phyloP scores from a whole-genome alignment of 1,284 basidiomycete genomes.

The Ganoderma leucocontextum region DNA sequence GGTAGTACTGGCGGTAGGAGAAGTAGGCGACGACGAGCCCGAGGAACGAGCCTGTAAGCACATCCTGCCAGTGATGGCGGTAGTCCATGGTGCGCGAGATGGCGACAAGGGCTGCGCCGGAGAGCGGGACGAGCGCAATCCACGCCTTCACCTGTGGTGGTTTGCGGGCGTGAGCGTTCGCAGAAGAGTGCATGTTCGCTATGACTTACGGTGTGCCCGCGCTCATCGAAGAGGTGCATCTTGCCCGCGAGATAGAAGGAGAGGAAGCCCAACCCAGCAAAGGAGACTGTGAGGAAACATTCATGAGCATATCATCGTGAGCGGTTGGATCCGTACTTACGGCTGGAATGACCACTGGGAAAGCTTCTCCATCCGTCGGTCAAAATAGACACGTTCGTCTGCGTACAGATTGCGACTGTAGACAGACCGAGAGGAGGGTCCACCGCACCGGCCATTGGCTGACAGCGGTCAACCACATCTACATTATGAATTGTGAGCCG shows the following conservation, averaged over 20 bases:
- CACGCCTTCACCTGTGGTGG: constrained; percentile 78
- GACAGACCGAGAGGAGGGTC: constrained; percentile 83
- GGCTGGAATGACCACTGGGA: constrained; percentile 90
- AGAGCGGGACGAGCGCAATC: constrained; percentile 80
- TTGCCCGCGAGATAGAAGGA: constrained; percentile 92
- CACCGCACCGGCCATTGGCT: constrained; percentile 68
- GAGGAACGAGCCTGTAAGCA: constrained; percentile 81
- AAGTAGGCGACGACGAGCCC: constrained; percentile 82
- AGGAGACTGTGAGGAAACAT: constrained; percentile 68
- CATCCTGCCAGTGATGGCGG: constrained; percentile 89
- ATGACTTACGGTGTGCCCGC: constrained; percentile 76
- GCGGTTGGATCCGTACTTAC: constrained; percentile 49
- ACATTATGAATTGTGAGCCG: constrained; percentile 11
- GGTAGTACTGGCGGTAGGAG: constrained; percentile 85
- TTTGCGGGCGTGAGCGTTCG: constrained; percentile 6
- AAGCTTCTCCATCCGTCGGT: constrained; percentile 94
- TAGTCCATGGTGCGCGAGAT: constrained; percentile 93
- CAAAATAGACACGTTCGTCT: constrained; percentile 63
- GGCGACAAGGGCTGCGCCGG: constrained; percentile 86
- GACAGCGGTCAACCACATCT: constrained; percentile 88
- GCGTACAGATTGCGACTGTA: constrained; percentile 82
- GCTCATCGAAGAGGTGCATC: constrained; percentile 87
- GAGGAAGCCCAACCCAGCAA: constrained; percentile 92
- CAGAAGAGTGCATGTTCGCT: neutral
- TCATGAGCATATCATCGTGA: neutral